phyloP scores from a whole-genome alignment of 2,329 filamentous ascomycete species.

The Trematosphaeria pertusa region DNA sequence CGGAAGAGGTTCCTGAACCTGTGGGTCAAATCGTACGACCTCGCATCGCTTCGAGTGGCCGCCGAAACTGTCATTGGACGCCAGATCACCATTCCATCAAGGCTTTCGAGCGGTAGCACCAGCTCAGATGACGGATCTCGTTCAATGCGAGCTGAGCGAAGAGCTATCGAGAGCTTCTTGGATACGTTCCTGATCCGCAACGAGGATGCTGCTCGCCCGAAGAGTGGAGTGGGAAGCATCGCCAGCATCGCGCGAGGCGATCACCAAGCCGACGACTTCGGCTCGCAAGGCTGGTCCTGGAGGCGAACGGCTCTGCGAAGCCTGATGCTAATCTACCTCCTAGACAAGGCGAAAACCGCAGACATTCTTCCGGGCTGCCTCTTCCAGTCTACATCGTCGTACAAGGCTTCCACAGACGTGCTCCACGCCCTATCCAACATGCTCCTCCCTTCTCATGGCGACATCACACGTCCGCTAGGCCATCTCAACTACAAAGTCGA shows the following conservation, averaged over 20 bases:
- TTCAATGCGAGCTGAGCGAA: constrained; percentile 46
- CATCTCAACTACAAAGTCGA: constrained; percentile 64
- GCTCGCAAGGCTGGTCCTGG: constrained; percentile 57
- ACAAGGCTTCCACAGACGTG: constrained; percentile 64
- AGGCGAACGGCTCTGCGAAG: constrained; percentile 64
- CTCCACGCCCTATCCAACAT: constrained; percentile 60
- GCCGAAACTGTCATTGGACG: constrained; percentile 67
- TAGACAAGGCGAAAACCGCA: constrained; percentile 61
- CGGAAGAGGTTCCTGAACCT: constrained; percentile 64
- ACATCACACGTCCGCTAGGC: constrained; percentile 61
- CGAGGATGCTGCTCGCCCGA: constrained; percentile 58
- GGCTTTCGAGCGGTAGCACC: constrained; percentile 46
- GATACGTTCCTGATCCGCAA: constrained; percentile 65
- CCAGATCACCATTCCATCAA: constrained; percentile 48
- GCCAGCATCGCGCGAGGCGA: constrained; percentile 47
- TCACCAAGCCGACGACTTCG: constrained; percentile 46
- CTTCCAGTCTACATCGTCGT: constrained; percentile 58
- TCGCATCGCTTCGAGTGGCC: constrained; percentile 58
- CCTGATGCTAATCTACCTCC: constrained; percentile 65
- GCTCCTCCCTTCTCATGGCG: constrained; percentile 65
- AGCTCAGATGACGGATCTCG: constrained; percentile 44
- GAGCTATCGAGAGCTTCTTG: constrained; percentile 60
- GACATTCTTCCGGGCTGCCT: constrained; percentile 52
- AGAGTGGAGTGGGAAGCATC: constrained; percentile 47
- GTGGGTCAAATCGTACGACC: constrained; percentile 65